Conservation (phyloP, 2,329 filamentous ascomycete genomes). For the Cladophialophora yegresii region DNA sequence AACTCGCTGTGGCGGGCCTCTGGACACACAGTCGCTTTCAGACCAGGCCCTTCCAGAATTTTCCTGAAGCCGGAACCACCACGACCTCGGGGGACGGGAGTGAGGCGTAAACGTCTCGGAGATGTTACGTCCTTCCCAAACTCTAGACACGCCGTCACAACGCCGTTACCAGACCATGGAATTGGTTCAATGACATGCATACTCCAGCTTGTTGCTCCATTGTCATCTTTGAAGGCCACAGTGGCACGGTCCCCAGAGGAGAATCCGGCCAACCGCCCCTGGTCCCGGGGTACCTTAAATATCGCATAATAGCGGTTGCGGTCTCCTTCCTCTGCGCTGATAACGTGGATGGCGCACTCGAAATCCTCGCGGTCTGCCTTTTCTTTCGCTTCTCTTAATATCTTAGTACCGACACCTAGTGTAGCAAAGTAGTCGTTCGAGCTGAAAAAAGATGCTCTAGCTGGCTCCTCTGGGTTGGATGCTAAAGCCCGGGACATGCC, state of each 20-base stretch:
- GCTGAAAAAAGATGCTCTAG: neutral
- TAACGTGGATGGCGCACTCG: neutral
- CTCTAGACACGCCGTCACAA: neutral
- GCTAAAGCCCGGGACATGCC: neutral
- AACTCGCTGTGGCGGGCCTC: constrained; percentile 13
- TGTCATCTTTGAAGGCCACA: neutral
- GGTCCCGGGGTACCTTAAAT: neutral
- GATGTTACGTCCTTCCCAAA: neutral
- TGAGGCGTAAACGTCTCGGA: neutral
- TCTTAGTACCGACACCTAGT: constrained; percentile 1
- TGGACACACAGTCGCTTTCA: constrained; percentile 1
- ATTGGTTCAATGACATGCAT: neutral
- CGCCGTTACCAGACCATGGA: neutral
- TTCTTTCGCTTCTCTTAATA: neutral
- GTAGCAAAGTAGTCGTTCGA: constrained; percentile 5
- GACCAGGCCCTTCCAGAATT: neutral
- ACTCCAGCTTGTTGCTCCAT: neutral
- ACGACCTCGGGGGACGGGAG: neutral
- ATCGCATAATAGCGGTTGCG: neutral
- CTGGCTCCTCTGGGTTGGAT: neutral
- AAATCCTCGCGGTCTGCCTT: neutral
- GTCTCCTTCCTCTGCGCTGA: neutral
- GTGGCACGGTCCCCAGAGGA: neutral
- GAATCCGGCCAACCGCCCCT: neutral
- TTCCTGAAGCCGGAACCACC: neutral